Evolutionary conservation across 1,284 basidiomycete species (phyloP), one percentile per base, ranked within the genome.

Genomic region (Polyporus tsugae): DNA sequence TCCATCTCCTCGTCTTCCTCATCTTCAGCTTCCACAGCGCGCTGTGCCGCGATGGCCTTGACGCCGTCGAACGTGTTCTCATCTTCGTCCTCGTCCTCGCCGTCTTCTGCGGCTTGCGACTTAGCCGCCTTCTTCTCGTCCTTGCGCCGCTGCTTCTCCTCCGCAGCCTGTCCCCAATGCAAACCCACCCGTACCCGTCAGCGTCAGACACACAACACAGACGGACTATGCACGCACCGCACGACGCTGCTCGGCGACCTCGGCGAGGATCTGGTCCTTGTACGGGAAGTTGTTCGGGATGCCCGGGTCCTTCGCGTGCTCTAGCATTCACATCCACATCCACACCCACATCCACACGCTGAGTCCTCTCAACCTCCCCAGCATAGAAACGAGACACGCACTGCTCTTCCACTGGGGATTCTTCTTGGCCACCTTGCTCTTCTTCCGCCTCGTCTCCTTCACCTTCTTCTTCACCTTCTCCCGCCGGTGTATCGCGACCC

Each of bases 271-370:
- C 81, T 97, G 92, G 78, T 98, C 97, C 84, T 99, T 99, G 88
- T 93, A 98, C 4, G 97, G 97, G 83, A 97, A 98, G 71, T 91
- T 92, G 82, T 94, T 98, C n/a, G 97, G 97, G 70, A 99, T 97
- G 60, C 98, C 98, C 35, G 94, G 95, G 79, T 99, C 97, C 79
- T 91, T 95, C 81, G 85, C 89, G 79, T 87, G 90, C 85, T 94
- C 87, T 87, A 62, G 11, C 15, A 35, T 35, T 6, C 29, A 11
- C 44, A 33, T 15, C 36, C 58, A 17, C 42, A 46, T 17, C 35
- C 29, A 19, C 52, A 38, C 33, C 29, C 6, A 46, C 52, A 49
- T 59, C 59, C 65, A 19, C 58, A 11, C 49, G 13, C 49, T 17
- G 29, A 29, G 29, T 29, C 29, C 29, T 29, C 29, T 29, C 29